These are phyloP conservation scores for Phytophthora fragariaefolia DNA, from an alignment of 352 stramenopile genomes.

Conservation along the genomic window DNA sequence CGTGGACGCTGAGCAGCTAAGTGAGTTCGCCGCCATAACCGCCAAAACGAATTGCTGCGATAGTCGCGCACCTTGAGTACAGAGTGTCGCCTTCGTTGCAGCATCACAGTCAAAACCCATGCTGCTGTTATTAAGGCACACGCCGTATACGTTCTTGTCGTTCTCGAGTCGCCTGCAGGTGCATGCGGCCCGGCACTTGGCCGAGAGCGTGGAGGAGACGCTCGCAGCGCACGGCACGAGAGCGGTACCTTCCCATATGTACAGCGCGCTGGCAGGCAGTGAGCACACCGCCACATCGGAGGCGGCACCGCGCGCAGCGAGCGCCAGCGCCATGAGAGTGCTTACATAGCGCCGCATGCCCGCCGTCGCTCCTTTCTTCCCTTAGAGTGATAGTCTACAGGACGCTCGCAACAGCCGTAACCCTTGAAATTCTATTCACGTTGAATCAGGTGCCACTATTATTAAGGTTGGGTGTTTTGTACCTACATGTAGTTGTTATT, in stretches of 20 bases:
- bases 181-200: conserved; percentile 21
- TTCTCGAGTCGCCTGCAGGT: conserved; percentile 28
- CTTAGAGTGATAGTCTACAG: neutral
- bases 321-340: conserved; percentile 10
- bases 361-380: conserved; percentile 10
- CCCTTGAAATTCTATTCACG: too few relatives aligned
- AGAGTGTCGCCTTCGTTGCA: conserved; percentile 19
- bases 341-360: conserved; percentile 11
- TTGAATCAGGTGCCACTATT: too few relatives aligned
- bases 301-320: conserved; percentile 1
- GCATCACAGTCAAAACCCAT: conserved; percentile 13
- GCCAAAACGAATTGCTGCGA: neutral
- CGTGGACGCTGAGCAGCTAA: neutral
- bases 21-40: conserved; percentile 6
- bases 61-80: conserved; percentile 12
- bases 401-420: neutral
- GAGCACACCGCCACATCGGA: conserved; percentile 32
- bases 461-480: too few relatives aligned
- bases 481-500: too few relatives aligned
- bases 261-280: conserved; percentile 35
- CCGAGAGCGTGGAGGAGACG: conserved; percentile 15
- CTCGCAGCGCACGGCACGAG: conserved; percentile 15
- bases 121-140: conserved; percentile 29
- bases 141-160: conserved; percentile 11
- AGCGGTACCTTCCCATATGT: conserved; percentile 16